These are phyloP conservation scores for Knufia petricola DNA, from an alignment of 2,329 filamentous ascomycete genomes.

Conservation along the genomic window DNA sequence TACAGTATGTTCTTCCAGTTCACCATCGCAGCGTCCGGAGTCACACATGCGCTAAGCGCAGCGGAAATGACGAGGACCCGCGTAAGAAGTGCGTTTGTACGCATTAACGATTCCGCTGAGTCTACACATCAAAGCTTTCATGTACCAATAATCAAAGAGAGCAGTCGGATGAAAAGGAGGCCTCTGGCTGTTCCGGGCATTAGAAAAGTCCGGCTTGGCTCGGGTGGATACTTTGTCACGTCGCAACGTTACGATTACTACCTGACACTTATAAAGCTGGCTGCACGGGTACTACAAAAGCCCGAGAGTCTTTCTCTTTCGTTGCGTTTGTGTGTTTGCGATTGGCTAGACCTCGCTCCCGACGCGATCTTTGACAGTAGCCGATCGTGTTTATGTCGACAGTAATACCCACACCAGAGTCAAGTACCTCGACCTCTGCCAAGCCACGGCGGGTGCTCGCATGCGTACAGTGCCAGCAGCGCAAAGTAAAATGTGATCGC, in stretches of 20 bases:
- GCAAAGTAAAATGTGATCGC: conserved; percentile 66
- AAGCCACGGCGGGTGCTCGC: conserved; percentile 37
- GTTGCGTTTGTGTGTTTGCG: neutral
- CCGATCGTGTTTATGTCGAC: neutral
- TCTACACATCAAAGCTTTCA: neutral
- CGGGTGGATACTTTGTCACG: neutral
- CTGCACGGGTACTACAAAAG: neutral
- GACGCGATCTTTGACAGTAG: neutral
- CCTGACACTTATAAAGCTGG: neutral
- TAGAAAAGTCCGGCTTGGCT: neutral
- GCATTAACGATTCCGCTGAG: neutral
- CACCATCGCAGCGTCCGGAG: conserved; percentile 22
- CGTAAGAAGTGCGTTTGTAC: conserved; percentile 25
- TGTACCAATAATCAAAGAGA: neutral
- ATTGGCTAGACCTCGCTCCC: neutral
- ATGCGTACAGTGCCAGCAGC: conserved; percentile 65
- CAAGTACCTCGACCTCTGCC: neutral
- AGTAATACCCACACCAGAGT: neutral
- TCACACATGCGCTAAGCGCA: conserved; percentile 14
- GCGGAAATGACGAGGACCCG: conserved; percentile 23
- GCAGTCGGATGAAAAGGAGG: neutral
- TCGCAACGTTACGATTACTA: neutral
- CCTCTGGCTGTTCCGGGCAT: neutral
- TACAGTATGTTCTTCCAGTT: conserved; percentile 25
- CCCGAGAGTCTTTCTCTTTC: neutral